These are phyloP conservation scores for Aphanomyces euteiches DNA, from an alignment of 352 stramenopile genomes.

Conservation along the genomic window DNA sequence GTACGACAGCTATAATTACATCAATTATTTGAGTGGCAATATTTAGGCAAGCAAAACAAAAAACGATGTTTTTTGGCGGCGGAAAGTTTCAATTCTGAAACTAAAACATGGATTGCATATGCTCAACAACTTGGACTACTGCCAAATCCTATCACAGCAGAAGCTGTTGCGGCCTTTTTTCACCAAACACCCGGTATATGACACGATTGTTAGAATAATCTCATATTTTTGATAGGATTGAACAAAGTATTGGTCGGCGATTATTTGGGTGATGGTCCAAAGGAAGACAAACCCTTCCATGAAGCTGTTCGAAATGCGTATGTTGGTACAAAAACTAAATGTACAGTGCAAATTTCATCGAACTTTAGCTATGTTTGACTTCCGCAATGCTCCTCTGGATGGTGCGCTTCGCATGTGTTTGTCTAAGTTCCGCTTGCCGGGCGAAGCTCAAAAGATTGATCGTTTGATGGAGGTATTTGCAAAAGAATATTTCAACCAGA, in stretches of 20 bases:
- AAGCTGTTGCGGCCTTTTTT: slow-evolving; percentile 90
- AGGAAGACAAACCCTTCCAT: slow-evolving; percentile 96
- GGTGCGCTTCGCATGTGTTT: slow-evolving; percentile 92
- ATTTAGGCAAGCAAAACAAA: slow-evolving; percentile 75
- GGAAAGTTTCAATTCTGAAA: slow-evolving; percentile 93
- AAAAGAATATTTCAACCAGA: slow-evolving; percentile 81
- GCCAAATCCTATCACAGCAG: slow-evolving; percentile 75
- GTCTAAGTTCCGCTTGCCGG: slow-evolving; percentile 93
- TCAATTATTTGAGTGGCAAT: neutral
- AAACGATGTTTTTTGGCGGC: slow-evolving; percentile 86
- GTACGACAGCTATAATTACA: slow-evolving; percentile 35
- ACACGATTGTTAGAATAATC: neutral
- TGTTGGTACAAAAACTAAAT: slow-evolving; percentile 74
- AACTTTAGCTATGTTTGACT: slow-evolving; percentile 88
- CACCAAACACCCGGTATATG: slow-evolving; percentile 82
- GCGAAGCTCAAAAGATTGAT: slow-evolving; percentile 98
- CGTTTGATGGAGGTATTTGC: slow-evolving; percentile 96
- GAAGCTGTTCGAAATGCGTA: slow-evolving; percentile 77
- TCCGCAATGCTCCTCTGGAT: slow-evolving; percentile 84
- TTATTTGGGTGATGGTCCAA: slow-evolving; percentile 94
- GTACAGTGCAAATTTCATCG: slow-evolving; percentile 21
- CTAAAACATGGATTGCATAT: slow-evolving; percentile 90
- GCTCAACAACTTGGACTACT: slow-evolving; percentile 84
- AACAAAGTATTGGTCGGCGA: slow-evolving; percentile 95
- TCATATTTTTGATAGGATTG: slow-evolving; percentile 33